Base-by-base conservation (phyloP, 2,329 filamentous ascomycete species). In the Beauveria brongniartii region DNA sequence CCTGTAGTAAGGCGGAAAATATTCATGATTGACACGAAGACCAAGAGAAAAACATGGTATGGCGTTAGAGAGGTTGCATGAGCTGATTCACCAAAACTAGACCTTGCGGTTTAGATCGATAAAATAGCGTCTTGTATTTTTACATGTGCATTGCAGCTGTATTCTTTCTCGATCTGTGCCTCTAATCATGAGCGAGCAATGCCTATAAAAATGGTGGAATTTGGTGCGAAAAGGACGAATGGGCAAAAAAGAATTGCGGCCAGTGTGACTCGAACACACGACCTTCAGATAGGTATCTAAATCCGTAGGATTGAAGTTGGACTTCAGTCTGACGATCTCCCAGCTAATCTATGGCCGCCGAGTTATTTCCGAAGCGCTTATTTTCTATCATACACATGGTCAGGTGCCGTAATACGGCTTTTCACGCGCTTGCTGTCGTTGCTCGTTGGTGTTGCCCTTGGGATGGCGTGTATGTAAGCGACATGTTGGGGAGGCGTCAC, bases 261-360 rank as follows among this genome's bases (percentile, higher is more conserved):
- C 67, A 68, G 66, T 69, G 67, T 69, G 67, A 66, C 66, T 69
- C 67, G 67, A 69, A 69, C 67, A 69, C 67, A 69, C 66, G 67
- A 68, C 67, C 67, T 69, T 69, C 66, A 69, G 66, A 67, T 68
- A 67, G 64, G 64, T 62, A 64, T 58, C 55, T 48, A 58, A 34
- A 40, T 65, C 63, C 62, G 65, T 63, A 65, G 64, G 65, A 67
- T 62, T 64, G 60, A 65, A 66, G 65, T 68, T 68, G 62, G 20
- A 65, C 66, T 68, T 68, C 66, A 68, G 66, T 68, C 66, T 68
- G 66, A 68, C 66, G 66, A 66, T 68, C 66, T 68, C 66, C 66
- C 66, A 68, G 66, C 66, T 68, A 66, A 68, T 66, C 66, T 67
- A 67, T 67, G 65, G 63, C 66, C 66, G 65, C 66, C 44, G 46